Evolutionary conservation across 129 eudicot genomes (phyloP), one percentile per base, ranked within the genome.

Genomic region (Calendula officinalis): DNA sequence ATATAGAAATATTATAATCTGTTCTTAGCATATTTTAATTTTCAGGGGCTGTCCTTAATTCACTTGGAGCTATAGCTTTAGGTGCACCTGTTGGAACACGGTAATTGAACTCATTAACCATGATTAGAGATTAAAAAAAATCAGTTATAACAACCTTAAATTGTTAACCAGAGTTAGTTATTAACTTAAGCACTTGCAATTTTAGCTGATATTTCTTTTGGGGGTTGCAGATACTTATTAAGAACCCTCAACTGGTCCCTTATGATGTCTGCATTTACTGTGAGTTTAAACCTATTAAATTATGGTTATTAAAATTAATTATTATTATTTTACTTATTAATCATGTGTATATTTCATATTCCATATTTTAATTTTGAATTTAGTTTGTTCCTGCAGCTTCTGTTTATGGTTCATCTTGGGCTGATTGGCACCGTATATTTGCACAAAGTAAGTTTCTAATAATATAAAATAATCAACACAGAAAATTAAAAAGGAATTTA

Each of bases 1-100:
- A 6, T 67, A 36, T 50, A 15, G 34, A 10, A 39, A 32, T 71
- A 64, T 56, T 64, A 72, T 44, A 9, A 45, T 64, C 4, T 64
- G 10, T 45, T 64, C 34, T 47, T 62, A 13, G 68, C 60, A 38
- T 50, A 2, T 72, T 39, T 62, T 38, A 39, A 73, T 53, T 66
- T 80, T 69, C 77, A 94, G 99, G 99, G 66, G 97, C 95, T 36
- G 55, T 84, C 42, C 68, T 86, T 57, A 77, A 79, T 85, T 95
- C 95, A 51, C 81, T 88, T 58, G 96, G 95, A 88, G 99, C 99
- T 75, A 81, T 86, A 72, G 84, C 78, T 36, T 88, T 94, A 85
- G 99, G 97, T 22, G 89, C 97, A 56, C 97, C 97, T 63, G 81
- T 86, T 56, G 84, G 95, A 48, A 72, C 67, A 60, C 77, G 49